phyloP scores from a whole-genome alignment of 129 eudicot species.

The Apium graveolens region DNA sequence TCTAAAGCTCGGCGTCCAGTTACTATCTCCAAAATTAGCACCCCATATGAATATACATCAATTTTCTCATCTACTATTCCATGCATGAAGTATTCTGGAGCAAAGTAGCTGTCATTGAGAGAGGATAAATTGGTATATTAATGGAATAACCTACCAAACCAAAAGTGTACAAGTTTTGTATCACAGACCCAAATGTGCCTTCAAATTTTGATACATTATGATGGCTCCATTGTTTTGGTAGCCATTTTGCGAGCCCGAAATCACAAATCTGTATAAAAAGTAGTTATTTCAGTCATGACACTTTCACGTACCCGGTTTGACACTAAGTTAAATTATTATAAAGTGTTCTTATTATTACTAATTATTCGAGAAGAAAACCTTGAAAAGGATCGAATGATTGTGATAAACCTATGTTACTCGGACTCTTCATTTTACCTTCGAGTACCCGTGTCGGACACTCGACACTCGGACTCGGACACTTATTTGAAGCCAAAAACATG shows the following conservation, averaged over 20 bases:
- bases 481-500: too few species aligned
- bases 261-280: slow-evolving; percentile 59
- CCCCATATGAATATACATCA: slow-evolving; percentile 70
- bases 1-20: slow-evolving; percentile 67
- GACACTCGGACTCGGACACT: too few species aligned
- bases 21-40: slow-evolving; percentile 64
- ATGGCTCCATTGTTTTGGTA: slow-evolving; percentile 75
- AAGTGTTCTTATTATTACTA: neutral
- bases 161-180: slow-evolving; percentile 3
- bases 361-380: neutral
- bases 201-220: slow-evolving; percentile 58
- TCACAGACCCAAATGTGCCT: slow-evolving; percentile 87
- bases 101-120: slow-evolving; percentile 46
- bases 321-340: neutral
- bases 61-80: slow-evolving; percentile 81
- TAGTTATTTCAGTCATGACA: slow-evolving; percentile 9
- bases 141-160: neutral
- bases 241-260: slow-evolving; percentile 91
- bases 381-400: neutral
- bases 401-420: too few species aligned
- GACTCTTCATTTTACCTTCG: too few species aligned
- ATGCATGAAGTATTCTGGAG: slow-evolving; percentile 75
- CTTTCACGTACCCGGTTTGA: neutral
- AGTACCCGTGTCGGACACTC: too few species aligned
- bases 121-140: slow-evolving; percentile 12